phyloP scores from a whole-genome alignment of 768 basidiomycete species.

The Termitomyces titanicus region DNA sequence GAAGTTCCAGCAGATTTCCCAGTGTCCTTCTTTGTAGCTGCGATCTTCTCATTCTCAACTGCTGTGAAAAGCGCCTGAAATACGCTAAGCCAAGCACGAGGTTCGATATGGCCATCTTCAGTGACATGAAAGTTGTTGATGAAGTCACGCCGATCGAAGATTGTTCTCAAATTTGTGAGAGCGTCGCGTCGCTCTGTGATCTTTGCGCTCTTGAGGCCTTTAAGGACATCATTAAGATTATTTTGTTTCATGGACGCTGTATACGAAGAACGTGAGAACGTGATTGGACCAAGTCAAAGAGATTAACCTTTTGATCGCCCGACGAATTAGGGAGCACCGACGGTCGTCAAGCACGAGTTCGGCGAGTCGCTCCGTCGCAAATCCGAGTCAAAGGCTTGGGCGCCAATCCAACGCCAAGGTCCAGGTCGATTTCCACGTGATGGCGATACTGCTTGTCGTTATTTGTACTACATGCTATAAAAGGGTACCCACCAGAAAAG shows the following conservation, averaged over 20 bases:
- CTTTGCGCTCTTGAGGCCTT: constrained; percentile 56
- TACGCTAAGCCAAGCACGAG: constrained; percentile 55
- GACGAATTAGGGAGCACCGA: too few relatives aligned
- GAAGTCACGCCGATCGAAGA: constrained; percentile 47
- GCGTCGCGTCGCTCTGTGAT: constrained; percentile 71
- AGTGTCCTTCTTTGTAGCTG: constrained; percentile 38
- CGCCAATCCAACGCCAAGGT: background rate
- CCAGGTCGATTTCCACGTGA: constrained; percentile 7
- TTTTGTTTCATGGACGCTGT: constrained; percentile 6
- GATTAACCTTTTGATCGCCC: background rate
- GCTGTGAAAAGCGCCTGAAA: constrained; percentile 71
- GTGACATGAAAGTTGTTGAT: constrained; percentile 41
- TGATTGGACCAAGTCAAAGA: background rate
- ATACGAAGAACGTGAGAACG: background rate
- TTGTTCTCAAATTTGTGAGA: constrained; percentile 42
- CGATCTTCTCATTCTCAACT: constrained; percentile 59
- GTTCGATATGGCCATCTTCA: constrained; percentile 28
- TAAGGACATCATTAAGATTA: constrained; percentile 43
- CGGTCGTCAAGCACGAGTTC: too few relatives aligned
- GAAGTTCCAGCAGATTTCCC: constrained; percentile 34
- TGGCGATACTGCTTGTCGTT: constrained; percentile 1
- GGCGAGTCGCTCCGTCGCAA: background rate
- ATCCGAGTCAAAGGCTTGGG: background rate
- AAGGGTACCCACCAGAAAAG: background rate
- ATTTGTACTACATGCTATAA: background rate